phyloP scores from a whole-genome alignment of 179 eudicot species.

The Patellifolia procumbens region DNA sequence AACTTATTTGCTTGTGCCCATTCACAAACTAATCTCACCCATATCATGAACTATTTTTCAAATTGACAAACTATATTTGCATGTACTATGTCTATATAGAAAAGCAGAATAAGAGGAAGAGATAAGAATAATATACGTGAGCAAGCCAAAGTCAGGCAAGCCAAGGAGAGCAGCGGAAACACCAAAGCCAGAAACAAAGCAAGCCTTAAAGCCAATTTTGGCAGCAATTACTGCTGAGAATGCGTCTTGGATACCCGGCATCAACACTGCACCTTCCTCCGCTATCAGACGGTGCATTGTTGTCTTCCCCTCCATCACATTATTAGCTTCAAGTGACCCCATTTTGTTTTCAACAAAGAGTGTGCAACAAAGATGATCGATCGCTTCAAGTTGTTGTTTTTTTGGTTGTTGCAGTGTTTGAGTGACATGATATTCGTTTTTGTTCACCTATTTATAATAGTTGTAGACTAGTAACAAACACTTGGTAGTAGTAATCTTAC shows the following conservation, averaged over 20 bases:
- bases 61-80: too few relatives aligned
- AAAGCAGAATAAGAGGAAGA: not conserved
- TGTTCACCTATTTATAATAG: not conserved
- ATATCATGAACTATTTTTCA: too few relatives aligned
- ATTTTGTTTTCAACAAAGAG: constrained; percentile 14
- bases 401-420: not conserved
- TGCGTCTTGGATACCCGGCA: constrained; percentile 42
- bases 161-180: constrained; percentile 46
- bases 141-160: constrained; percentile 42
- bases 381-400: not conserved
- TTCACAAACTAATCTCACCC: too few relatives aligned
- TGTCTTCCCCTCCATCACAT: not conserved
- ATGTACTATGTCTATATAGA: too few relatives aligned
- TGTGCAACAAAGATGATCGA: not conserved
- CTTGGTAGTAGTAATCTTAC: not conserved
- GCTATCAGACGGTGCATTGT: constrained; percentile 41
- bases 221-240: constrained; percentile 43
- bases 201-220: constrained; percentile 39
- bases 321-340: constrained; percentile 14
- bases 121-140: constrained; percentile 26
- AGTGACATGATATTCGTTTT: not conserved
- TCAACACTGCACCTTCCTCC: constrained; percentile 33
- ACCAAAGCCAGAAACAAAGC: constrained; percentile 37
- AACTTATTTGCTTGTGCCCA: too few relatives aligned
- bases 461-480: not conserved